Evolutionary conservation across 345 rosid genomes (phyloP).

Genomic region (Draba incana): DNA sequence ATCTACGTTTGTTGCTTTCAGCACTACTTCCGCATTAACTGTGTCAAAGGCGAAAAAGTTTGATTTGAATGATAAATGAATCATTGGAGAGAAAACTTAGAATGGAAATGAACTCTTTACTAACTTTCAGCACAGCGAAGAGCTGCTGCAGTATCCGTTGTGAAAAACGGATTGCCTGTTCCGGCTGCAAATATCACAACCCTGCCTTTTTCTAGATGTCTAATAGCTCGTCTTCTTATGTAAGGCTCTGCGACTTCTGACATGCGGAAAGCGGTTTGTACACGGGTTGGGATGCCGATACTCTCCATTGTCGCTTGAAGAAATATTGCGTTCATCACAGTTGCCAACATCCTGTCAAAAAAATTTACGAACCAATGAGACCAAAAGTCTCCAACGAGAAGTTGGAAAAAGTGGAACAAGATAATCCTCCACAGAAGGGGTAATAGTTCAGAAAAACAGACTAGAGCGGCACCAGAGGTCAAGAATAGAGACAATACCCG

Average conservation of each 20-base stretch:
- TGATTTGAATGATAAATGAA: neutral
- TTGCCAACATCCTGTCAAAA: conserved; percentile 87
- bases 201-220: conserved; percentile 97
- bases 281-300: conserved; percentile 91
- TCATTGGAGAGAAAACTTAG: neutral
- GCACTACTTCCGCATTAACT: conserved; percentile 94
- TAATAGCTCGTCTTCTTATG: conserved; percentile 79
- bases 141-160: conserved; percentile 96
- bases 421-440: neutral
- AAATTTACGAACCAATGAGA: conserved; percentile 21
- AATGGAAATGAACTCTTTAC: conserved; percentile 26
- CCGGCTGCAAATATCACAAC: conserved; percentile 98
- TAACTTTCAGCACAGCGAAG: conserved; percentile 97
- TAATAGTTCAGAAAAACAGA: conserved; percentile 7
- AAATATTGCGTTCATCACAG: conserved; percentile 94
- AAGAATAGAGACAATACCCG: conserved; percentile 54
- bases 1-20: conserved; percentile 94
- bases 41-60: conserved; percentile 15
- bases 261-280: conserved; percentile 95
- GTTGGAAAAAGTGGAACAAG: conserved; percentile 3
- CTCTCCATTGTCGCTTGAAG: conserved; percentile 99
- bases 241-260: conserved; percentile 98
- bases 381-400: neutral
- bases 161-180: conserved; percentile 97
- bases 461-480: neutral